These are phyloP conservation scores for Zalaria sp. DNA, from an alignment of 2,329 filamentous ascomycete genomes.

Conservation along the genomic window DNA sequence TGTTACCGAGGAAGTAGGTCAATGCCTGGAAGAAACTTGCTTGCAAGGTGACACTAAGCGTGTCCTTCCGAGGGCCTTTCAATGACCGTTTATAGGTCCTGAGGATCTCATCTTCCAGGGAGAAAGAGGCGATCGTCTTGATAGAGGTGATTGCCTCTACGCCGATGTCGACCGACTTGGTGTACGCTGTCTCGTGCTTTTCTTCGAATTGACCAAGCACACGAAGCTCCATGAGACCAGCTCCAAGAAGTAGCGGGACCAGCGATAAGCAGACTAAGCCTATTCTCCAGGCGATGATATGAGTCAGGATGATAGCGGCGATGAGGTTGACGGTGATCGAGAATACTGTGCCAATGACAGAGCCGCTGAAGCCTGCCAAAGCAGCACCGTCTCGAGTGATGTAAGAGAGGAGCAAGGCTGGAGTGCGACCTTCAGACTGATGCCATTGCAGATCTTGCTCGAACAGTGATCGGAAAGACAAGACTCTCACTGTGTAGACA, in stretches of 20 bases:
- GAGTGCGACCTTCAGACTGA: slow-evolving; percentile 47
- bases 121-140: slow-evolving; percentile 36
- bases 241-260: slow-evolving; percentile 53
- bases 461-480: slow-evolving; percentile 51
- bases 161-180: slow-evolving; percentile 35
- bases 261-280: slow-evolving; percentile 56
- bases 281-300: slow-evolving; percentile 63
- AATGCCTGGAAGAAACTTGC: slow-evolving; percentile 41
- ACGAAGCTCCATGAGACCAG: slow-evolving; percentile 54
- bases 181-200: slow-evolving; percentile 35
- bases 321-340: slow-evolving; percentile 55
- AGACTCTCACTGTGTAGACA: slow-evolving; percentile 47
- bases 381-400: slow-evolving; percentile 57
- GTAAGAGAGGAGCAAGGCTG: slow-evolving; percentile 47
- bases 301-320: slow-evolving; percentile 52
- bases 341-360: slow-evolving; percentile 55
- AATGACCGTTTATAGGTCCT: slow-evolving; percentile 10
- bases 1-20: slow-evolving; percentile 46
- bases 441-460: slow-evolving; percentile 59
- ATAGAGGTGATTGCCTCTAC: slow-evolving; percentile 39
- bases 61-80: slow-evolving; percentile 9
- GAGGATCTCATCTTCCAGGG: slow-evolving; percentile 35
- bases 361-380: slow-evolving; percentile 54
- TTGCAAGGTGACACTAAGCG: slow-evolving; percentile 9
- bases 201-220: slow-evolving; percentile 46